Conservation (phyloP, 306 rosid genomes). For the Herpetospermum pedunculosum region DNA sequence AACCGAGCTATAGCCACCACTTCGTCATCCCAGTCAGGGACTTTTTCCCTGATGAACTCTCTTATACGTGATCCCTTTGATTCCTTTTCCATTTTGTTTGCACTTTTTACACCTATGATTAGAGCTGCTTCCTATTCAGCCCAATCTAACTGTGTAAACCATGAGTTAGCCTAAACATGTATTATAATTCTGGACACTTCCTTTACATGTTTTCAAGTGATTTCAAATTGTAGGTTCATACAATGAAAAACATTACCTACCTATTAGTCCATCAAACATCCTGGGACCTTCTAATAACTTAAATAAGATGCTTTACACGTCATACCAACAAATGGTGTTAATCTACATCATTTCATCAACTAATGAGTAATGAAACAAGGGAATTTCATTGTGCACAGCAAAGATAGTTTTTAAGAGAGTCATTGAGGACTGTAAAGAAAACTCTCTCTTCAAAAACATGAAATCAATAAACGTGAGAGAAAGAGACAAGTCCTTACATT, state of each 20-base stretch:
- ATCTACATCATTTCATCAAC: not conserved
- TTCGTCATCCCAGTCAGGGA: slow-evolving; percentile 67
- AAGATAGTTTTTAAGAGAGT: not conserved
- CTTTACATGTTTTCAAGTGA: not conserved
- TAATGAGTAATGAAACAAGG: not conserved
- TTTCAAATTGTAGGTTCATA: not conserved
- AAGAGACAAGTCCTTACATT: not conserved
- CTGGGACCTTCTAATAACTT: not conserved
- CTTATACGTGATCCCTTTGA: slow-evolving; percentile 10
- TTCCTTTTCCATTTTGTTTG: slow-evolving; percentile 26
- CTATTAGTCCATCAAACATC: not conserved
- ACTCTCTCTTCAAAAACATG: not conserved
- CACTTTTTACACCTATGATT: not conserved
- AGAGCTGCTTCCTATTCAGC: not conserved
- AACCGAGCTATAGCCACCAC: slow-evolving; percentile 45
- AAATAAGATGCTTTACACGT: not conserved
- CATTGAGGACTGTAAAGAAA: not conserved
- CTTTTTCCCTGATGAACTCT: slow-evolving; percentile 44
- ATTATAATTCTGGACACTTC: not conserved
- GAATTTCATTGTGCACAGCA: not conserved
- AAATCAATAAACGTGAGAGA: not conserved
- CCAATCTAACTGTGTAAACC: not conserved
- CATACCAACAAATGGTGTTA: not conserved
- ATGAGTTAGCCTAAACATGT: not conserved
- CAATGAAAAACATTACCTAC: not conserved